Percentiles rank a stretch among this genome's conserved stretches.
Evolutionary conservation across 805 yeast genomes (phyloP).

Genomic region (Zygoascus biomembranicola): DNA sequence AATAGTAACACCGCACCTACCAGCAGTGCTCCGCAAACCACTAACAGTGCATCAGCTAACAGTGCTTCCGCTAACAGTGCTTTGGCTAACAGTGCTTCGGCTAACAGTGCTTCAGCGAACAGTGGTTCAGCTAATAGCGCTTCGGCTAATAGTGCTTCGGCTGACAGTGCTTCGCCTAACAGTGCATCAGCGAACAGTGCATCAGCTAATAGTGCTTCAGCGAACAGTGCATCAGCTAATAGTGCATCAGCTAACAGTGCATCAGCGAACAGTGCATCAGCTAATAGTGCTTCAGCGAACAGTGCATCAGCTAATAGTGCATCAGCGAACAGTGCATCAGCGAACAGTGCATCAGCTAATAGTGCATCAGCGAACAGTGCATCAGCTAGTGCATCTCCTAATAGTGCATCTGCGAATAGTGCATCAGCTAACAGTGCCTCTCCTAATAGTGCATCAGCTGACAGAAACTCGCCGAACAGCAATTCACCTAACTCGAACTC

Average conservation of each 20-base stretch:
- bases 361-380: not conserved
- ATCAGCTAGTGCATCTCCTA: not conserved
- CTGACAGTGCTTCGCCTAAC: not conserved
- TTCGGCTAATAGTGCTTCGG: not conserved
- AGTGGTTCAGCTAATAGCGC: not conserved
- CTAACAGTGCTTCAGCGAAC: not conserved
- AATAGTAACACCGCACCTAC: not conserved
- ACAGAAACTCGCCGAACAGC: not conserved
- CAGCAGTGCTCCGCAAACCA: not conserved
- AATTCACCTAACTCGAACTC: not conserved
- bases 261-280: not conserved
- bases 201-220: not conserved
- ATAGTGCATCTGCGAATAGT: conserved; percentile 11
- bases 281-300: conserved; percentile 1
- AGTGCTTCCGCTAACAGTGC: not conserved
- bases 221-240: not conserved
- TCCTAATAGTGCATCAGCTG: not conserved
- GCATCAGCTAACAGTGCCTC: conserved; percentile 7
- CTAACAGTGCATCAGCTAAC: not conserved
- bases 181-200: not conserved
- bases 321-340: not conserved
- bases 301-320: not conserved
- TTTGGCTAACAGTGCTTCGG: not conserved
- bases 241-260: not conserved
- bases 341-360: not conserved